Evolutionary conservation across 139 green algal genomes (phyloP).

Genomic region (Chlamydomonas incerta): DNA sequence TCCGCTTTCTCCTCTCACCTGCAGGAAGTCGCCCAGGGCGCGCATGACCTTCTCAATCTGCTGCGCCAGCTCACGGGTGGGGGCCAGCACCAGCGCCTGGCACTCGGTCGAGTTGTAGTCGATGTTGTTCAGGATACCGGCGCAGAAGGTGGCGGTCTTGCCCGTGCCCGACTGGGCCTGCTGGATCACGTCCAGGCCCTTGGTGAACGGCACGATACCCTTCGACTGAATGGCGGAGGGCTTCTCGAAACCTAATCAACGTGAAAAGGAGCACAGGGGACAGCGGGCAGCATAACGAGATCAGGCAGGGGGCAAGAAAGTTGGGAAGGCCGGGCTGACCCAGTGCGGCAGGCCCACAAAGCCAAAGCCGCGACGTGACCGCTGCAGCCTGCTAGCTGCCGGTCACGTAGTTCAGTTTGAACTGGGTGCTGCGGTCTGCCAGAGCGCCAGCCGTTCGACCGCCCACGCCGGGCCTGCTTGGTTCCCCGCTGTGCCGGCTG

Average conservation of each 20-base stretch:
- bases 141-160: conserved; percentile 99
- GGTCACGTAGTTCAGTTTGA: too few species aligned
- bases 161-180: conserved; percentile 99
- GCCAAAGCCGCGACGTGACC: too few species aligned
- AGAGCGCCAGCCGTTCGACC: too few species aligned
- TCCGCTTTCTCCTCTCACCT: conserved; percentile 26
- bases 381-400: too few species aligned
- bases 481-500: too few species aligned
- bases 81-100: conserved; percentile 98
- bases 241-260: conserved; percentile 96
- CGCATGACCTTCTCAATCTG: conserved; percentile 99
- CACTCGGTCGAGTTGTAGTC: conserved; percentile 96
- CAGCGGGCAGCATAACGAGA: not conserved
- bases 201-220: conserved; percentile 98
- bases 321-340: too few species aligned
- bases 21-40: conserved; percentile 97
- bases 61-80: conserved; percentile 99
- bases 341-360: too few species aligned
- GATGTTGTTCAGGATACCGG: conserved; percentile 97
- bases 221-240: conserved; percentile 99
- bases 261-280: not conserved
- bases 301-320: too few species aligned
- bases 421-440: too few species aligned
- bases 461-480: too few species aligned
- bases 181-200: conserved; percentile 99